Conservation (phyloP, 305 asterid species). For the Nicotiana rustica region DNA sequence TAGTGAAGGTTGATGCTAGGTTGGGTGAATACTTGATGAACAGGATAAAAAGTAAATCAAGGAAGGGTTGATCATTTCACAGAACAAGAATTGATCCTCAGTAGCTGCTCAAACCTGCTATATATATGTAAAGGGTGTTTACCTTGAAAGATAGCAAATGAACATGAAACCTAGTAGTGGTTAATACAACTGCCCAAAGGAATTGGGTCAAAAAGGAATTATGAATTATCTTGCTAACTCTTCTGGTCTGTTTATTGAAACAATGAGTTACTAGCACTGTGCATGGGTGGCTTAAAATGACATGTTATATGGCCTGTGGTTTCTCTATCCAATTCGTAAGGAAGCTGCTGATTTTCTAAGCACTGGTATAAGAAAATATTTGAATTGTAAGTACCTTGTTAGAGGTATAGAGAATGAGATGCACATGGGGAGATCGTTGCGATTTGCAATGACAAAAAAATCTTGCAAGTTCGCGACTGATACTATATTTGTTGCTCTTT, state of each 20-base stretch:
- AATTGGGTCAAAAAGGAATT: neutral
- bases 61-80: slow-evolving; percentile 42
- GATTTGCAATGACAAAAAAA: too few relatives aligned
- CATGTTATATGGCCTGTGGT: too few relatives aligned
- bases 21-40: slow-evolving; percentile 69
- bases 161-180: neutral
- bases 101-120: neutral
- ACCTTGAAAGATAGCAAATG: neutral
- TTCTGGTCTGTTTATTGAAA: neutral
- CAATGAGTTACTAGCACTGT: too few relatives aligned
- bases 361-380: too few relatives aligned
- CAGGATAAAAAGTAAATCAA: slow-evolving; percentile 55
- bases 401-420: too few relatives aligned
- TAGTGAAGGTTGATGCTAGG: slow-evolving; percentile 71
- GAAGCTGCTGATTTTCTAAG: too few relatives aligned
- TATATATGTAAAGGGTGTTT: neutral
- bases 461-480: too few relatives aligned
- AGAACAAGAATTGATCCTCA: neutral
- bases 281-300: too few relatives aligned
- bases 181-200: neutral
- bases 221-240: slow-evolving; percentile 7
- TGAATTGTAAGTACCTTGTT: too few relatives aligned
- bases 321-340: too few relatives aligned
- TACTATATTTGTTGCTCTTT: too few relatives aligned
- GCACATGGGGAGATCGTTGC: too few relatives aligned